These are phyloP conservation scores for Aspergillus cejpii DNA, from an alignment of 2,329 filamentous ascomycete species.

Conservation along the genomic window DNA sequence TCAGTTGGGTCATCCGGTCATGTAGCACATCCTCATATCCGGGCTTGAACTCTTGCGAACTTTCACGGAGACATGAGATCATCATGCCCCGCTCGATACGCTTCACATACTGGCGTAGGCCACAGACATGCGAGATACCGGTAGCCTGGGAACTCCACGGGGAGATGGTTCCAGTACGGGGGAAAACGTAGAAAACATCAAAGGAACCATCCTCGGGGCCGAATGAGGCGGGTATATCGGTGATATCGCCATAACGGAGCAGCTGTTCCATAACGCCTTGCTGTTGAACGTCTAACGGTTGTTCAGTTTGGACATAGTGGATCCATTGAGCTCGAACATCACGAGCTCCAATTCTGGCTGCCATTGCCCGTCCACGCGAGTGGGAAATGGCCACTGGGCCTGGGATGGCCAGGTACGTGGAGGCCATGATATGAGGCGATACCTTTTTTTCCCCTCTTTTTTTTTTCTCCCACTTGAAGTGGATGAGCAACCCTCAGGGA, in stretches of 20 bases:
- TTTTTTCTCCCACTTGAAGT: neutral
- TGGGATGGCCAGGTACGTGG: slow-evolving; percentile 33
- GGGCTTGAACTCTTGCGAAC: slow-evolving; percentile 53
- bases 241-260: slow-evolving; percentile 55
- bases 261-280: slow-evolving; percentile 52
- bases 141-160: slow-evolving; percentile 98
- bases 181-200: slow-evolving; percentile 64
- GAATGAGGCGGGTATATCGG: slow-evolving; percentile 41
- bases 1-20: slow-evolving; percentile 92
- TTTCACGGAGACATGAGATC: slow-evolving; percentile 55
- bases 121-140: slow-evolving; percentile 87
- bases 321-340: slow-evolving; percentile 45
- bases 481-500: neutral
- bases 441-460: slow-evolving; percentile 5
- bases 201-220: slow-evolving; percentile 46
- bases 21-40: slow-evolving; percentile 62
- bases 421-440: slow-evolving; percentile 29
- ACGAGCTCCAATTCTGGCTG: slow-evolving; percentile 37
- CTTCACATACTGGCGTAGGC: slow-evolving; percentile 61
- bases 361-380: slow-evolving; percentile 41
- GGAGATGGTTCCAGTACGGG: slow-evolving; percentile 74
- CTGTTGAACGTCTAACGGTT: slow-evolving; percentile 43
- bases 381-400: slow-evolving; percentile 42
- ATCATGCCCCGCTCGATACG: slow-evolving; percentile 83
- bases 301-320: slow-evolving; percentile 61